phyloP scores from a whole-genome alignment of 805 yeast species.

The Wickerhamiella allomyrinae region DNA sequence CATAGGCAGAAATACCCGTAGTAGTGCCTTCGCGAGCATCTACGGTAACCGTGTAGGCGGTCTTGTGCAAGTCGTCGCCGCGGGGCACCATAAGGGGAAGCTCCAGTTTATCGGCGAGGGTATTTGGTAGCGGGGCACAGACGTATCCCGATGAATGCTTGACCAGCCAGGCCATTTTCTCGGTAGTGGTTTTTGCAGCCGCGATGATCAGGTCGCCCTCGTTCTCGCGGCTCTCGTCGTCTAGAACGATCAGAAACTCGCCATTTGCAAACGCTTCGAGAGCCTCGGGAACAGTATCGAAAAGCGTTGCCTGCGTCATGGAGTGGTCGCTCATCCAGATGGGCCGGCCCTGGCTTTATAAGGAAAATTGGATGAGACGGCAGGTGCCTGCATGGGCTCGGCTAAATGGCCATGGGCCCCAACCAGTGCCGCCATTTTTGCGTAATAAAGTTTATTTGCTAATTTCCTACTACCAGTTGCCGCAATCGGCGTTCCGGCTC shows the following conservation, averaged over 20 bases:
- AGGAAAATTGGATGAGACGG: too few relatives aligned
- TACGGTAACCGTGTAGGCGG: constrained; percentile 90
- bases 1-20: constrained; percentile 93
- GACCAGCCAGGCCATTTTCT: constrained; percentile 88
- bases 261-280: constrained; percentile 59
- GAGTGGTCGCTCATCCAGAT: background rate
- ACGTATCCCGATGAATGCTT: constrained; percentile 67
- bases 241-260: constrained; percentile 88
- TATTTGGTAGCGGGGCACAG: constrained; percentile 73
- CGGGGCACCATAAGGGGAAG: constrained; percentile 63
- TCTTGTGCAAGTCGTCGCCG: constrained; percentile 74
- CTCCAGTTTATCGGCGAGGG: constrained; percentile 64
- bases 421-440: too few relatives aligned
- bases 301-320: background rate
- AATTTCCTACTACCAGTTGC: too few relatives aligned
- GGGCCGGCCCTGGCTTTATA: background rate
- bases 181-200: constrained; percentile 65
- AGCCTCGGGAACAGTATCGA: constrained; percentile 53
- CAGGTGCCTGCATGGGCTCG: too few relatives aligned
- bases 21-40: constrained; percentile 83
- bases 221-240: constrained; percentile 89
- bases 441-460: too few relatives aligned
- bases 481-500: too few relatives aligned
- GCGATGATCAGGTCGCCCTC: constrained; percentile 95
- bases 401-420: too few relatives aligned